These are phyloP conservation scores for Mycena sanguinolenta DNA, from an alignment of 768 basidiomycete species.

Conservation along the genomic window DNA sequence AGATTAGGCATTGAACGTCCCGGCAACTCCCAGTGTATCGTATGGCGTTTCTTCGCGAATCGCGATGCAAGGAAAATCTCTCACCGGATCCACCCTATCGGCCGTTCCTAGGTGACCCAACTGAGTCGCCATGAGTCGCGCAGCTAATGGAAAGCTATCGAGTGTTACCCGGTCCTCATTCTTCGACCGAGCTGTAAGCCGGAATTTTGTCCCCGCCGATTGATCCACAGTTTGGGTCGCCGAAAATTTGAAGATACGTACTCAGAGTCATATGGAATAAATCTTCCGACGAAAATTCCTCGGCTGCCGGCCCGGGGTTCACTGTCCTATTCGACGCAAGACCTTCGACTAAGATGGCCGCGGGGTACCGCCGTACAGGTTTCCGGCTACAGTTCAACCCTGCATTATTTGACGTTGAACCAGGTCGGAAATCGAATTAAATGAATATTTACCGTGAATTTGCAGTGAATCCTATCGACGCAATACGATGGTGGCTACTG, in stretches of 20 bases:
- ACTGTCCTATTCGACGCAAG: not conserved
- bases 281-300: constrained; percentile 18
- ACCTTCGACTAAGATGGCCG: not conserved
- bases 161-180: not conserved
- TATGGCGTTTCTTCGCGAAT: constrained; percentile 7
- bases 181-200: not conserved
- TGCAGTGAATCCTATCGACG: not conserved
- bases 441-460: not conserved
- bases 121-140: too few relatives aligned
- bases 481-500: too few relatives aligned
- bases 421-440: not conserved
- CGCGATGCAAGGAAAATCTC: not conserved
- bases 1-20: not conserved
- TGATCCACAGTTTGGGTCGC: too few relatives aligned
- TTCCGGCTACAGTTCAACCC: not conserved
- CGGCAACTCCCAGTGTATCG: constrained; percentile 2
- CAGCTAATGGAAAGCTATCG: not conserved
- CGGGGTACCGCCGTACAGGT: not conserved
- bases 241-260: not conserved
- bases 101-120: too few relatives aligned
- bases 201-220: too few relatives aligned
- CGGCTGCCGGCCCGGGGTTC: constrained; percentile 14
- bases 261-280: not conserved
- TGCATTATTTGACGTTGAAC: not conserved
- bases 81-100: not conserved